phyloP scores from a whole-genome alignment of 2,329 filamentous ascomycete genomes.

The Trichoderma atrobrunneum region DNA sequence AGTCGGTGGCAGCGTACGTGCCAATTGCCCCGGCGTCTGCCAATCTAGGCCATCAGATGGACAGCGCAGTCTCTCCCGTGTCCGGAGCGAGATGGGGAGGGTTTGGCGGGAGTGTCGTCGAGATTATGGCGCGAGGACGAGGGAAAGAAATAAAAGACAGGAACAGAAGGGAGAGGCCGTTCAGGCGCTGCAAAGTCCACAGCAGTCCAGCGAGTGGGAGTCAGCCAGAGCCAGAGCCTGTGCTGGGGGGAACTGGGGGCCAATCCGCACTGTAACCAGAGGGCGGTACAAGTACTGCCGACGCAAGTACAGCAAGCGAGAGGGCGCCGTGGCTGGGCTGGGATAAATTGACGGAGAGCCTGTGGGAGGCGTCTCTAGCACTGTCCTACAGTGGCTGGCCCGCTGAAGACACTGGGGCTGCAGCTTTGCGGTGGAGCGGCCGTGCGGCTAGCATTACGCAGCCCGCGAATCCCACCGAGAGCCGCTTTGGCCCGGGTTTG shows the following conservation, averaged over 20 bases:
- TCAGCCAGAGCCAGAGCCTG: background rate
- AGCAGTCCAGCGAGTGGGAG: background rate
- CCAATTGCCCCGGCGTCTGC: constrained; percentile 39
- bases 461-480: background rate
- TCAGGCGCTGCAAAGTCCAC: background rate
- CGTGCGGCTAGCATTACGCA: constrained; percentile 7
- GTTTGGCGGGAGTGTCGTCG: constrained; percentile 1
- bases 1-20: constrained; percentile 38
- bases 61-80: constrained; percentile 25
- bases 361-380: background rate
- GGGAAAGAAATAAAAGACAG: constrained; percentile 8
- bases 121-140: background rate
- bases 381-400: background rate
- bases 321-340: constrained; percentile 6
- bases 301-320: constrained; percentile 1
- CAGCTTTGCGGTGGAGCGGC: background rate
- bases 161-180: constrained; percentile 15
- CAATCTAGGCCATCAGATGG: constrained; percentile 37
- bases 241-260: background rate
- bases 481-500: background rate
- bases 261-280: background rate
- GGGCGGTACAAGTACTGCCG: background rate
- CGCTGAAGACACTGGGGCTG: constrained; percentile 12
- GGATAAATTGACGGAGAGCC: background rate
- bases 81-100: constrained; percentile 15